Conservation (phyloP, 768 basidiomycete genomes). For the Gloeostereum incarnatum region DNA sequence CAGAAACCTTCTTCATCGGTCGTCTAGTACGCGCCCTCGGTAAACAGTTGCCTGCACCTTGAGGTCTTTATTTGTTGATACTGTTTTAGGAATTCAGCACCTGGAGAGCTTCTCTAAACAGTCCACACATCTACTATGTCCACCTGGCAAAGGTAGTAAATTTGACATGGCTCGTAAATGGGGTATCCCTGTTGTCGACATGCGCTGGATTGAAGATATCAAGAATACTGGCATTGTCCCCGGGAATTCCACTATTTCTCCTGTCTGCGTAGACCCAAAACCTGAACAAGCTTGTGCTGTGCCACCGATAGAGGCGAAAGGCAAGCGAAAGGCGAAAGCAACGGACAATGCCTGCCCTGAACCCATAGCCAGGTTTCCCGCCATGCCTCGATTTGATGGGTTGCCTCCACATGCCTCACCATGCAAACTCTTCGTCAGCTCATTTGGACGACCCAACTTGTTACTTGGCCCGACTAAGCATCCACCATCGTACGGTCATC, state of each 20-base stretch:
- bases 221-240: conserved; percentile 43
- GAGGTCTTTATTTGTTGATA: neutral
- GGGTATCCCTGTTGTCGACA: conserved; percentile 62
- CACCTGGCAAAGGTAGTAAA: conserved; percentile 60
- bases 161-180: conserved; percentile 74
- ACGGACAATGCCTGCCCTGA: conserved; percentile 8
- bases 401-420: conserved; percentile 8
- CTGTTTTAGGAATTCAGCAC: conserved; percentile 38
- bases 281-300: conserved; percentile 5
- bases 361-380: no score
- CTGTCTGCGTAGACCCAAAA: conserved; percentile 12
- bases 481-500: neutral
- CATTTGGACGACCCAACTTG: no score
- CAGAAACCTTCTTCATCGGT: conserved; percentile 56
- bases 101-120: conserved; percentile 52
- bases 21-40: conserved; percentile 64
- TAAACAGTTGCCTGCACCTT: conserved; percentile 16
- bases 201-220: conserved; percentile 62
- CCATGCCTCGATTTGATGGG: no score
- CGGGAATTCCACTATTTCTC: conserved; percentile 18
- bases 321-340: conserved; percentile 17
- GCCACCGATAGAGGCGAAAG: conserved; percentile 9
- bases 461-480: no score
- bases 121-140: conserved; percentile 78
- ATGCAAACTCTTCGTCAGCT: conserved; percentile 8